phyloP scores from a whole-genome alignment of 1,284 basidiomycete genomes.

The Schizophyllum commune region DNA sequence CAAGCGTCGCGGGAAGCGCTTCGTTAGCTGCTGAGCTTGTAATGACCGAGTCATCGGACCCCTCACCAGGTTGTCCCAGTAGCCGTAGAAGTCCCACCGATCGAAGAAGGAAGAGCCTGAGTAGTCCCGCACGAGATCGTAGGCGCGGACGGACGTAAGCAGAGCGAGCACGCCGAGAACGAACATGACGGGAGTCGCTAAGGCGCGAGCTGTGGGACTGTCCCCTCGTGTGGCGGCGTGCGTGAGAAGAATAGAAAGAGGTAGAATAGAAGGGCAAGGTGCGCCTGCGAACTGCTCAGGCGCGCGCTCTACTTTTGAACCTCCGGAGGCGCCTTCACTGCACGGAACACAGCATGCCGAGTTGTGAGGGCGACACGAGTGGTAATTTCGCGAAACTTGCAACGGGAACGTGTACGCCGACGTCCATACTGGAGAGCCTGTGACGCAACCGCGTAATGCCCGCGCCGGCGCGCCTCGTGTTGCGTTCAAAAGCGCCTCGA shows the following conservation, averaged over 20 bases:
- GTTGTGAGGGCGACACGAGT: neutral
- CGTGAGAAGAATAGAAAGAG: too few species aligned
- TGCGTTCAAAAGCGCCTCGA: neutral
- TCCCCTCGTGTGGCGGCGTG: neutral
- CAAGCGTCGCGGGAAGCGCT: neutral
- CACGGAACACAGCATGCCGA: neutral
- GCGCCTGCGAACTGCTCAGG: neutral
- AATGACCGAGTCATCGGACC: neutral
- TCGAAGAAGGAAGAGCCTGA: neutral
- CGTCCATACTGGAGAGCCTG: neutral
- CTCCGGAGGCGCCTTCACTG: neutral
- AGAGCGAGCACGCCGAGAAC: neutral
- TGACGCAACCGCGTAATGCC: neutral
- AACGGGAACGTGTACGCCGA: neutral
- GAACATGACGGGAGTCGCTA: neutral
- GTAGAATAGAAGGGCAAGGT: neutral
- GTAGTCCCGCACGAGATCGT: neutral
- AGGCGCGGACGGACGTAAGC: neutral
- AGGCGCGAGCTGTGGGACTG: neutral
- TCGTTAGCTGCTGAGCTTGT: neutral
- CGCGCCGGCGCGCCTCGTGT: neutral
- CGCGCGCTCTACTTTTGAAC: neutral
- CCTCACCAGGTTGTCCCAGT: conserved; percentile 32
- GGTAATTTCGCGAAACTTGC: neutral
- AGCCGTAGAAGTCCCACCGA: conserved; percentile 46